Base-by-base conservation (phyloP, 2,329 filamentous ascomycete species). In the Stachybotrys chlorohalonatus region DNA sequence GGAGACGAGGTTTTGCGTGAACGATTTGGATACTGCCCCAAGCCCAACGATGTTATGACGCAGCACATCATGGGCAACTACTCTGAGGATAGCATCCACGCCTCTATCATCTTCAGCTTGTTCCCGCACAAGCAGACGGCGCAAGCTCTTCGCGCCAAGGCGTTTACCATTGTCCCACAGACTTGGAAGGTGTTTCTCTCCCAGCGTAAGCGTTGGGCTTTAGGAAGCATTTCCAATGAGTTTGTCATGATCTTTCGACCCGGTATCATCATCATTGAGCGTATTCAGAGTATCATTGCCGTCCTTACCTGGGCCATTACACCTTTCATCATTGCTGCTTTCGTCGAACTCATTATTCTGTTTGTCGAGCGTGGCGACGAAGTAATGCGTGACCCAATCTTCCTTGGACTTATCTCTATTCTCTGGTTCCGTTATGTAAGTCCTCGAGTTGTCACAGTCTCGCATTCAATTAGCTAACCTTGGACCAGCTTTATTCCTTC, bases 11-110 rank as follows among this genome's bases (percentile, higher is more conserved):
- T 77, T 5, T 72, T 78, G 36, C 66, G 75, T 4, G 66, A 76
- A 50, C 68, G 70, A 1, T 79, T 78, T 52, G 75, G 75, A 4
- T 77, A 78, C 63, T 74, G 72, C 55, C 76, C 76, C 6, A 73
- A 72, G 54, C 73, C 73, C n/a, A 75, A 74, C 52, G 75, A 78
- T 54, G 67, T 72, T 49, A 73, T 79, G 67, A 73, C 75, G 7
- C 70, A 70, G 59, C 75, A 76, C 52, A 75, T 79, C 57, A 75
- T 76, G 62, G 75, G 74, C 11, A 75, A 72, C 16, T 75, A 75
- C 46, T 77, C 74, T 3, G 76, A 79, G 55, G 76, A 78, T 52
- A 72, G 73, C 49, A 78, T 78, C 57, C 75, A 78, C 53, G 75
- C 75, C 1, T 75, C 71, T 56, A 71, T 76, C 57, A 75, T 78